Evolutionary conservation across 2,329 filamentous ascomycete species (phyloP).

Genomic region (Neofusicoccum umdonicola): DNA sequence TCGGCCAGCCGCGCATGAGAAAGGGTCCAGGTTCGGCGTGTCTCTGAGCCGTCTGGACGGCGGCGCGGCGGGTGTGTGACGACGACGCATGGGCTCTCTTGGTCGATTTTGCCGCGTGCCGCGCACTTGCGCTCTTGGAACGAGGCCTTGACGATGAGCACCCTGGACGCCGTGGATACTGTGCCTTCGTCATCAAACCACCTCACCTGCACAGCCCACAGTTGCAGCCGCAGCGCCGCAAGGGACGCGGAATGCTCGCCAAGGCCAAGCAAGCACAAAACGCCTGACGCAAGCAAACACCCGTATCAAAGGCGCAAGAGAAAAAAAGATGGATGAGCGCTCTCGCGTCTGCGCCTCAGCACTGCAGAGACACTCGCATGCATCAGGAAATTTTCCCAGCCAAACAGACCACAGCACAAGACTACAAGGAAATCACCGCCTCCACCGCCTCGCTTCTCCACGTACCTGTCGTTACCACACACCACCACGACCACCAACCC

Average conservation of each 20-base stretch:
- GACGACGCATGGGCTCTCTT: conserved; percentile 1
- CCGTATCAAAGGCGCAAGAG: too few species aligned
- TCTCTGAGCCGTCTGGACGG: too few species aligned
- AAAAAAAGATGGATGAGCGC: too few species aligned
- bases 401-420: not conserved
- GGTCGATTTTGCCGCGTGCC: not conserved
- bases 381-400: not conserved
- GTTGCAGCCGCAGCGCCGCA: not conserved
- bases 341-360: too few species aligned
- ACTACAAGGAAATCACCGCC: not conserved
- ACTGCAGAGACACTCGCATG: not conserved
- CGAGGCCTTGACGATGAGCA: not conserved
- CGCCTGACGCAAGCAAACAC: not conserved
- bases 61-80: not conserved
- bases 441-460: not conserved
- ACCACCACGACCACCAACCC: not conserved
- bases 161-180: not conserved
- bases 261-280: not conserved
- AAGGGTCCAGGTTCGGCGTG: not conserved
- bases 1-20: not conserved
- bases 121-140: not conserved
- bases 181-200: conserved; percentile 8
- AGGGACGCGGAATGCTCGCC: not conserved
- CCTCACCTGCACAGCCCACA: not conserved
- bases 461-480: not conserved